Evolutionary conservation across 2,329 filamentous ascomycete species (phyloP).

Genomic region (Lasiodiplodia sp.): DNA sequence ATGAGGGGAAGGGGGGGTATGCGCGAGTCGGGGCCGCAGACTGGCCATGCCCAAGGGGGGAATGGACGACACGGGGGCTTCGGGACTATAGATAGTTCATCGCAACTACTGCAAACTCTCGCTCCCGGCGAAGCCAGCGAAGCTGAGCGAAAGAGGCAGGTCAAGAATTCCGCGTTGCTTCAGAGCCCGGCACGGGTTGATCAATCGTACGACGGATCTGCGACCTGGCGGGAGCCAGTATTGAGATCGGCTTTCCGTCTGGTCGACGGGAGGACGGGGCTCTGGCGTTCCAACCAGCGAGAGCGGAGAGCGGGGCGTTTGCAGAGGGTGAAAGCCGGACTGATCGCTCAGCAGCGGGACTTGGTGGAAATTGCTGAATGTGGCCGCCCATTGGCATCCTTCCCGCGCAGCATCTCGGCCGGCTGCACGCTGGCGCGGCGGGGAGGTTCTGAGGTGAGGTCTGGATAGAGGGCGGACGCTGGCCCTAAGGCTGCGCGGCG

Average conservation of each 20-base stretch:
- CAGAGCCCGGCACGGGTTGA: conserved; percentile 17
- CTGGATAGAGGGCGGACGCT: conserved; percentile 17
- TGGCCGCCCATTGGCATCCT: background rate
- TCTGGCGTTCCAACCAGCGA: conserved; percentile 12
- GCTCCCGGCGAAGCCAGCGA: background rate
- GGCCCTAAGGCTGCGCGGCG: background rate
- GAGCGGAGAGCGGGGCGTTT: conserved; percentile 15
- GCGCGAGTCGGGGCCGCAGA: background rate
- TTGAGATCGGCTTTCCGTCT: conserved; percentile 20
- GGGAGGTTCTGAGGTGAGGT: conserved; percentile 7
- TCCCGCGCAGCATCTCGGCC: background rate
- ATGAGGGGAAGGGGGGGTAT: conserved; percentile 1
- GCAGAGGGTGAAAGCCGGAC: conserved; percentile 10
- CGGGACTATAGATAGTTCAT: conserved; percentile 10
- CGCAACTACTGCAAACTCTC: background rate
- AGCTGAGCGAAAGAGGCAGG: conserved; percentile 17
- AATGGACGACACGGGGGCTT: background rate
- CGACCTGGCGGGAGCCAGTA: conserved; percentile 7
- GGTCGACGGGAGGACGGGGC: background rate
- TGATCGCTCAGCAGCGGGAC: background rate
- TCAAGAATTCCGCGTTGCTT: background rate
- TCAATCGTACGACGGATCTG: conserved; percentile 27
- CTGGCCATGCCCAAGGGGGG: background rate
- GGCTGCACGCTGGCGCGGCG: conserved; percentile 10
- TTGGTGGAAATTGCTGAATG: conserved; percentile 14